Base-by-base conservation (phyloP, 257 asterid genomes). In the Mentha longifolia region DNA sequence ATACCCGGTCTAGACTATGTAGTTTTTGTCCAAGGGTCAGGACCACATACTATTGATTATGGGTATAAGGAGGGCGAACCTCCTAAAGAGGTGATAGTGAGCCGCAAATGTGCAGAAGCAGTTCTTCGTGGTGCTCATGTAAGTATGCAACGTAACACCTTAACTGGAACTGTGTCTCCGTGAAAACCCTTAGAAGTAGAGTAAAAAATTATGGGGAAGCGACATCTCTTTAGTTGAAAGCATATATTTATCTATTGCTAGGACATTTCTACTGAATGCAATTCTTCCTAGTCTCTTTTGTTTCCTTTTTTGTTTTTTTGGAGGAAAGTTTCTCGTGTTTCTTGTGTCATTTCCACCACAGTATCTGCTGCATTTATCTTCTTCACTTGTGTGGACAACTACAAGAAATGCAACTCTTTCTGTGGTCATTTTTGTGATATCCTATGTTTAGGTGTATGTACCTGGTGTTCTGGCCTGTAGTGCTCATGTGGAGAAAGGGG, bases 401-500 rank as follows among this genome's bases (percentile, higher is more conserved):
- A 35, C 52, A 56, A 25, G 71, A 52, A 69, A 57, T 25, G 37
- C 4, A 31, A 37, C 22, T 41, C 14, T 52, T 45, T 15, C 73
- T 50, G 20, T 74, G 43, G 50, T 6, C 49, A 47, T 30, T 75
- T 75, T 66, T 69, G 54, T 71, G 66, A 20, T 73, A 50, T 68
- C 71, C 64, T 67, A 67, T 62, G 65, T 71, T 52, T 75, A 85
- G 99, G 98, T 91, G 67, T 94, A 85, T 84, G 97, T 94, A 28
- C 99, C 99, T 80, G 99, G 99, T 86, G 99, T 91, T 74, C 80
- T 94, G 81, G 99, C 98, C 69, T 94, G 99, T 88, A 94, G 97
- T 82, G 91, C 92, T 76, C 99, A 94, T 73, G 93, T 94, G 57
- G 98, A 91, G 87, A 83, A 87, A 83, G 98, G 95, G 59, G 99